Base-by-base conservation (phyloP, 768 basidiomycete species). In the Leccinum boreale region DNA sequence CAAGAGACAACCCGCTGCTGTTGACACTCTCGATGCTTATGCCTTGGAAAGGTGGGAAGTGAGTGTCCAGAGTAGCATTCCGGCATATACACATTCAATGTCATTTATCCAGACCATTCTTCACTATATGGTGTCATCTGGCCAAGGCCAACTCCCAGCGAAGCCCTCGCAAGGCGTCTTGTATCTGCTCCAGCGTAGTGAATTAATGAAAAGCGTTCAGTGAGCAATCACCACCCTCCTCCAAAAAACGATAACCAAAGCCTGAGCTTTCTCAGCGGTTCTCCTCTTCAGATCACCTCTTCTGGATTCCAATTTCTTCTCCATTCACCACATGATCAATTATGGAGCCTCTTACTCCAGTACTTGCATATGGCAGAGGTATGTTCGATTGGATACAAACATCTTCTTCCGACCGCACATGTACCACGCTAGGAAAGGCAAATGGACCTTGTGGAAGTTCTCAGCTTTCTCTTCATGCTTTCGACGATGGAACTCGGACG, bases 51-150 rank as follows among this genome's bases (percentile, higher is more conserved):
- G 92, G 59, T 97, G 94, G 94, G 94, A 97, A 84, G 93, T 89
- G 62, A 60, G 79, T 68, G 21, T 42, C 45, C 24, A 23, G 33
- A 21, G 24, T 26, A 47, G 53, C 51, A 11, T 48, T 28, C 23
- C 15, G 51, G 51, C 28, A 42, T 26, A 11, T 45, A 31, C 56
- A 52, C 26, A 59, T 53, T 36, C 5, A 17, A 24, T 11, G 2
- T 17, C 29, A 5, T 28, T 36, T 42, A 28, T 53, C 17, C 39
- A 98, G 94, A 94, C 93, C 0, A 96, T 98, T 65, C 80, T 98
- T 46, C 94, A 98, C 73, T 98, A 92, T 69, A 97, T 99, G 94
- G 97, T 99, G 4, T 94, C 92, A 9, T 96, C 90, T 31, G 91
- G 86, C 12, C 85, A 84, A 28, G 91, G 85, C n/a, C 84, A 90